Percentiles rank a stretch among this genome's conserved stretches.
Evolutionary conservation across 441 rosid genomes (phyloP).

Genomic region (Mallotus japonicus): DNA sequence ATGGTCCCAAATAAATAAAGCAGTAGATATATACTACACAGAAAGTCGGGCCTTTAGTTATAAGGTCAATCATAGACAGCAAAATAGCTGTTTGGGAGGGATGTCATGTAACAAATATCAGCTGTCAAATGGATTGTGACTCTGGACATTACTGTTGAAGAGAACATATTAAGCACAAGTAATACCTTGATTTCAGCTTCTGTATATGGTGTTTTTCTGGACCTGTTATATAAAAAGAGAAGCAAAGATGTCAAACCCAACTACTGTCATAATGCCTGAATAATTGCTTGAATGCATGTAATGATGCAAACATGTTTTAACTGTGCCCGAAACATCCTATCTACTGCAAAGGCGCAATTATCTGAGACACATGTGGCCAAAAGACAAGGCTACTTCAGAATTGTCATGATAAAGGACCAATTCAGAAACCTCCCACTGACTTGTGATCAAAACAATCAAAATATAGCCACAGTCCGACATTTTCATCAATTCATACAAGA

Average conservation of each 20-base stretch:
- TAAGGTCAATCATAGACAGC: not conserved
- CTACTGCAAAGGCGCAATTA: not conserved
- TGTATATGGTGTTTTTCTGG: slow-evolving; percentile 64
- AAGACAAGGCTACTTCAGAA: not conserved
- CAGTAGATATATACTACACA: not conserved
- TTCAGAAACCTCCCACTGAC: not conserved
- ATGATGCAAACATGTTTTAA: not conserved
- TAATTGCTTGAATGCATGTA: not conserved
- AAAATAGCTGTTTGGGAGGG: not conserved
- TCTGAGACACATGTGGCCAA: not conserved
- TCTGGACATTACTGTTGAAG: not conserved
- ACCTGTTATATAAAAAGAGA: slow-evolving; percentile 43
- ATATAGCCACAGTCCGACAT: not conserved
- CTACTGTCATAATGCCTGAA: not conserved
- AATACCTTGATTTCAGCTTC: slow-evolving; percentile 97
- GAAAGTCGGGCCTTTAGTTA: not conserved
- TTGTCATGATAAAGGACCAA: not conserved
- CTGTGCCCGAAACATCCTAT: not conserved
- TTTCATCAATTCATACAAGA: not conserved
- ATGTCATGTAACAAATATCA: not conserved
- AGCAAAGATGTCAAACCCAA: not conserved
- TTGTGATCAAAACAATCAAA: not conserved
- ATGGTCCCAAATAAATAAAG: not conserved
- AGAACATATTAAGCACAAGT: not conserved
- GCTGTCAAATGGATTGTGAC: not conserved